Conservation (phyloP, 306 rosid genomes). For the peach (Prunus persica) region DNA sequence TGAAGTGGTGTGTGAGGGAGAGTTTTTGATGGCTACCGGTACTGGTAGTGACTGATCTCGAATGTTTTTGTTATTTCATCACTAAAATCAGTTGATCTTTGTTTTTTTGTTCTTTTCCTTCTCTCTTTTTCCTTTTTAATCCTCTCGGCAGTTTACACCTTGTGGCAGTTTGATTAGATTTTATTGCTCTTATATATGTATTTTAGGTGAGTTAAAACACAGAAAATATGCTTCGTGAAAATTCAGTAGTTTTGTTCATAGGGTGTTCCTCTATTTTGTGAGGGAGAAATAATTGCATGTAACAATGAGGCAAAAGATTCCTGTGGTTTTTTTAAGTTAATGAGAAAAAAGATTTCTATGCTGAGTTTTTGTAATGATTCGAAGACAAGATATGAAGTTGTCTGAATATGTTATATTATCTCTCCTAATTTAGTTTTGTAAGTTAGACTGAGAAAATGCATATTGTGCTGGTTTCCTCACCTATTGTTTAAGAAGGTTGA, state of each 20-base stretch:
- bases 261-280: neutral
- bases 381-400: neutral
- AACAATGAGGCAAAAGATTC: neutral
- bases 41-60: conserved; percentile 17
- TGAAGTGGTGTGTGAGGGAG: conserved; percentile 83
- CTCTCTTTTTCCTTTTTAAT: neutral
- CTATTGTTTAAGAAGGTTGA: no score
- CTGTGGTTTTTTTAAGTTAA: no score
- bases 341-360: neutral
- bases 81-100: neutral
- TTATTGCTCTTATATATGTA: neutral
- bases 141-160: neutral
- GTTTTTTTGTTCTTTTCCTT: neutral
- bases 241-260: neutral
- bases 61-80: neutral
- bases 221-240: neutral
- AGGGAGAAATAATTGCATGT: neutral
- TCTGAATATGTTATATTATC: no score
- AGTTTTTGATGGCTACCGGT: conserved; percentile 72
- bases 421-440: no score
- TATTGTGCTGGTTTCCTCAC: no score
- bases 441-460: no score
- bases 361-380: neutral
- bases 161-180: no score
- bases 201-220: neutral